phyloP scores from a whole-genome alignment of 2,329 filamentous ascomycete species.

The Pseudogymnoascus sp. region DNA sequence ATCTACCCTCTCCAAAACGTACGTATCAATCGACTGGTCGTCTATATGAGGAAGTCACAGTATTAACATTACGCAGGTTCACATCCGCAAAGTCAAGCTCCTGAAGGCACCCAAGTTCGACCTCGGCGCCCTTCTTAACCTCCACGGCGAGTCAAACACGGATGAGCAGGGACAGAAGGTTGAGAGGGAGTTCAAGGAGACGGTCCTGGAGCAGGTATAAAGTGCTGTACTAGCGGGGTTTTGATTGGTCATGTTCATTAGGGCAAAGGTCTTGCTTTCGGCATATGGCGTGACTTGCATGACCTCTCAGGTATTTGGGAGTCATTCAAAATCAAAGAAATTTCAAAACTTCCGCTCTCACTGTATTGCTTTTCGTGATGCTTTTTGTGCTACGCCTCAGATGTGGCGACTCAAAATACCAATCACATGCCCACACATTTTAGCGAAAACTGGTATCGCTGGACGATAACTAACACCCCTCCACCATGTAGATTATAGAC shows the following conservation, averaged over 20 bases:
- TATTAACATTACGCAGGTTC: constrained; percentile 59
- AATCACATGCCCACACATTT: constrained; percentile 5
- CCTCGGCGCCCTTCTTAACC: constrained; percentile 86
- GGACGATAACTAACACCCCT: not conserved
- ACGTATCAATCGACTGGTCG: constrained; percentile 32
- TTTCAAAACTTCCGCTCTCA: constrained; percentile 16
- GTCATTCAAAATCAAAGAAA: constrained; percentile 25
- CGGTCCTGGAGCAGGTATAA: constrained; percentile 90
- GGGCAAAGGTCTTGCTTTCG: constrained; percentile 25
- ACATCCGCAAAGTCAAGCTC: constrained; percentile 99
- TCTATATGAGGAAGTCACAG: constrained; percentile 7
- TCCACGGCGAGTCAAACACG: constrained; percentile 94
- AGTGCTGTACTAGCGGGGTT: constrained; percentile 25
- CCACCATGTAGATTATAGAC: not conserved
- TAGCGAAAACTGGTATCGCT: constrained; percentile 5
- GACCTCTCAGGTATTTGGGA: constrained; percentile 26
- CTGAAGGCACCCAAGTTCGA: constrained; percentile 99
- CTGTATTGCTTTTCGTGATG: not conserved
- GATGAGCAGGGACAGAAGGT: constrained; percentile 98
- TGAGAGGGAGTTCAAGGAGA: constrained; percentile 99
- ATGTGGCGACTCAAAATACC: not conserved
- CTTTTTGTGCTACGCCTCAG: not conserved
- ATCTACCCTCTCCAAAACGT: constrained; percentile 99
- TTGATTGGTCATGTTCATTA: constrained; percentile 26
- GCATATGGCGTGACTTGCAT: constrained; percentile 28